phyloP scores from a whole-genome alignment of 2,329 filamentous ascomycete species.

The Chaetomiaceae sp. region DNA sequence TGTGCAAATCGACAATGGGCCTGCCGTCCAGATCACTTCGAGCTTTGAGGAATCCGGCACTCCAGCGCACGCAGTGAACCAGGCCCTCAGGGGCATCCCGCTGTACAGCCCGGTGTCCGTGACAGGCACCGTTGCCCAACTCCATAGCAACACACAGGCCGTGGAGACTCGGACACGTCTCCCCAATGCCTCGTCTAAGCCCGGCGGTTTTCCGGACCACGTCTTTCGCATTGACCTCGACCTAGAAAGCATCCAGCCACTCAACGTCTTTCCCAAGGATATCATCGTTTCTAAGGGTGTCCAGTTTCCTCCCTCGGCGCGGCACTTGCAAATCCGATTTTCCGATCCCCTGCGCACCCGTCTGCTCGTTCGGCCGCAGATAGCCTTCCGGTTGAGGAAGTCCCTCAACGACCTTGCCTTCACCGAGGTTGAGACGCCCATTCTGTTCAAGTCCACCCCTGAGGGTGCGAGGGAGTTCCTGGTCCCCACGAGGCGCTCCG shows the following conservation, averaged over 20 bases:
- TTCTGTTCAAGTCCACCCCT: conserved; percentile 95
- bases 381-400: conserved; percentile 40
- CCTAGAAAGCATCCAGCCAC: conserved; percentile 56
- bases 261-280: conserved; percentile 71
- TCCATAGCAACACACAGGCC: conserved; percentile 17
- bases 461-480: conserved; percentile 94
- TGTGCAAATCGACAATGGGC: conserved; percentile 33
- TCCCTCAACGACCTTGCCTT: conserved; percentile 58
- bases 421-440: conserved; percentile 81
- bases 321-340: conserved; percentile 82
- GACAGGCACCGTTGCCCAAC: conserved; percentile 35
- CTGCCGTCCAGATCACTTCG: conserved; percentile 40
- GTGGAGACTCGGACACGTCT: conserved; percentile 8
- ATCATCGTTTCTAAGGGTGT: conserved; percentile 73
- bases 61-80: conserved; percentile 35
- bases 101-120: conserved; percentile 52
- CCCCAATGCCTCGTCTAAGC: neutral
- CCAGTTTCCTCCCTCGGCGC: conserved; percentile 66
- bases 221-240: conserved; percentile 51
- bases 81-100: conserved; percentile 43
- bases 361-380: conserved; percentile 63
- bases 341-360: conserved; percentile 62
- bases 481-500: conserved; percentile 74
- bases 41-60: conserved; percentile 37
- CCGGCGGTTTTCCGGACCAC: conserved; percentile 22